These are phyloP conservation scores for Endotrypanum monterogeii DNA, from an alignment of 208 protist genomes.

Conservation along the genomic window DNA sequence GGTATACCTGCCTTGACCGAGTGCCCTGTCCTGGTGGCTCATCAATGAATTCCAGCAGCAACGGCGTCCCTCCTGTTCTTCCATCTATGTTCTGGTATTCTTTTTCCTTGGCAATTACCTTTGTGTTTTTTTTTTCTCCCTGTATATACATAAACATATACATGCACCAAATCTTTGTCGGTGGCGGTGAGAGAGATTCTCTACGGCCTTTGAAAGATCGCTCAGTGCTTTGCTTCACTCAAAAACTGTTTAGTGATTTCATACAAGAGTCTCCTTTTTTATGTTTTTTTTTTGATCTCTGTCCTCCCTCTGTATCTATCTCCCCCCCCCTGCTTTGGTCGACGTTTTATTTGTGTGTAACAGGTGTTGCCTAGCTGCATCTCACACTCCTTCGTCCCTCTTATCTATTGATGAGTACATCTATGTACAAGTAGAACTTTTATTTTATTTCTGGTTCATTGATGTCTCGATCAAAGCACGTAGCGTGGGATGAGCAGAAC, in stretches of 20 bases:
- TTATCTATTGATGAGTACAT: background rate
- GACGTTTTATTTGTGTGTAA: background rate
- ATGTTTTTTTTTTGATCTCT: background rate
- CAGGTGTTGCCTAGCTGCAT: background rate
- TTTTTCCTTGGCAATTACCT: no score
- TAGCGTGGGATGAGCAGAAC: constrained; percentile 87
- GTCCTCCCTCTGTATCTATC: background rate
- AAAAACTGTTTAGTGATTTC: no score
- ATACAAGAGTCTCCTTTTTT: no score
- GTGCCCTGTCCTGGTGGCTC: background rate
- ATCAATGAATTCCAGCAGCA: background rate
- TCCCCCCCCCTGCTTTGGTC: no score
- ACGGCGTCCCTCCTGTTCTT: background rate
- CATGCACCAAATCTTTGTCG: background rate
- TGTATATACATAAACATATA: background rate
- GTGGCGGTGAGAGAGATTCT: no score
- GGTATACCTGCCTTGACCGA: background rate
- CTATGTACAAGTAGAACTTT: background rate
- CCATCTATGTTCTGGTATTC: no score
- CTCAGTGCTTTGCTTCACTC: background rate
- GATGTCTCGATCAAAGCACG: constrained; percentile 38
- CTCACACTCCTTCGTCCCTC: background rate
- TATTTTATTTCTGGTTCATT: background rate
- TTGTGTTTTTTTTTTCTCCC: background rate
- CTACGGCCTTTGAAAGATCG: background rate